phyloP scores from a whole-genome alignment of 2,329 filamentous ascomycete species.

The Talaromyces sp. region DNA sequence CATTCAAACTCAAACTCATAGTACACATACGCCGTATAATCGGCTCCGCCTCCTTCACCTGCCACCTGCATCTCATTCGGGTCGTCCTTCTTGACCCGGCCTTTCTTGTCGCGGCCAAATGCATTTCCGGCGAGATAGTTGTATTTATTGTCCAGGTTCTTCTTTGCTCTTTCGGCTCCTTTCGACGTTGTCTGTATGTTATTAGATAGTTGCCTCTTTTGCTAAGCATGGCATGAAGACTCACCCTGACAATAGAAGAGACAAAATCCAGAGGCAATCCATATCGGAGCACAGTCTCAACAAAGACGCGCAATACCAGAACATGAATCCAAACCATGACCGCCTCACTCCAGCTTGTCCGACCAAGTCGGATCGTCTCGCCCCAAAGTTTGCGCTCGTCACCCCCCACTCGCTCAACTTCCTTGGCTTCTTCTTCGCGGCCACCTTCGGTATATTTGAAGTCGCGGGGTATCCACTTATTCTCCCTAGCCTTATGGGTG shows the following conservation, averaged over 20 bases:
- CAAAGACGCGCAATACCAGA: conserved; percentile 85
- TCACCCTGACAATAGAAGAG: conserved; percentile 77
- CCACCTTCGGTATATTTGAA: conserved; percentile 91
- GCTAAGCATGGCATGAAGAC: conserved; percentile 26
- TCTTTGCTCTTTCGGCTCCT: conserved; percentile 71
- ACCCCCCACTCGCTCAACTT: conserved; percentile 74
- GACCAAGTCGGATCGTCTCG: conserved; percentile 78
- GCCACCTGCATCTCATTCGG: conserved; percentile 81
- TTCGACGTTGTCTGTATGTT: conserved; percentile 73
- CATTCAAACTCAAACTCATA: conserved; percentile 82
- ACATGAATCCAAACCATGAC: conserved; percentile 97
- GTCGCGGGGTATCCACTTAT: conserved; percentile 91
- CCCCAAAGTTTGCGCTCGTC: conserved; percentile 92
- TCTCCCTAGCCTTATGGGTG: conserved; percentile 83
- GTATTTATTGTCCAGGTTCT: conserved; percentile 77
- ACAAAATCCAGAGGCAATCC: conserved; percentile 88
- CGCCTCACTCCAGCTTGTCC: conserved; percentile 92
- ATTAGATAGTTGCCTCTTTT: not conserved
- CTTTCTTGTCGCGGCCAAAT: conserved; percentile 89
- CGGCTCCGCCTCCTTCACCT: conserved; percentile 64
- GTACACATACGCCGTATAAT: conserved; percentile 96
- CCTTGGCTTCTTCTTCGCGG: conserved; percentile 80
- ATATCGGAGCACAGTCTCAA: conserved; percentile 96
- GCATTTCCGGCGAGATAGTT: conserved; percentile 94
- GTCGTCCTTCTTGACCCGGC: conserved; percentile 86